Evolutionary conservation across 2,329 filamentous ascomycete species (phyloP).

Genomic region (Capronia coronata): DNA sequence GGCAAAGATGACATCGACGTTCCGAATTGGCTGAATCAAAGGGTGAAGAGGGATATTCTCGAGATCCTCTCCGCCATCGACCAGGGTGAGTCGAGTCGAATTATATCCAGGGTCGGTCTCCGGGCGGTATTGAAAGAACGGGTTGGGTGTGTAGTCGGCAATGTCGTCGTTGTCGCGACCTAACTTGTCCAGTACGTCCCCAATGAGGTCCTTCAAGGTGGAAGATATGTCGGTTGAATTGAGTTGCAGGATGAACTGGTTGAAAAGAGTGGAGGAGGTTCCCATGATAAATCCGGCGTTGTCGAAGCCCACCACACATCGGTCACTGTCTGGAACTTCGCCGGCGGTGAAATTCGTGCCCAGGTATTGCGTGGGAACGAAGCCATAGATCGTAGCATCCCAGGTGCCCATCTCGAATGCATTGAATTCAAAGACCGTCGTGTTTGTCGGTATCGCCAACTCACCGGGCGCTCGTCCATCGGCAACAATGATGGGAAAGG

Average conservation of each 20-base stretch:
- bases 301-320: slow-evolving; percentile 73
- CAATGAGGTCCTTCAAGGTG: slow-evolving; percentile 42
- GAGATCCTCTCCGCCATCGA: slow-evolving; percentile 70
- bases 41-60: slow-evolving; percentile 77
- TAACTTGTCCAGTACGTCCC: slow-evolving; percentile 48
- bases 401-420: slow-evolving; percentile 72
- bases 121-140: slow-evolving; percentile 62
- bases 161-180: slow-evolving; percentile 62
- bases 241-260: slow-evolving; percentile 63
- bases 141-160: slow-evolving; percentile 67
- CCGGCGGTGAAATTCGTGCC: slow-evolving; percentile 67
- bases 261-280: slow-evolving; percentile 79
- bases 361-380: slow-evolving; percentile 63
- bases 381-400: slow-evolving; percentile 65
- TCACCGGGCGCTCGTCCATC: slow-evolving; percentile 61
- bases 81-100: slow-evolving; percentile 56
- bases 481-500: slow-evolving; percentile 67
- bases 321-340: slow-evolving; percentile 47
- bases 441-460: slow-evolving; percentile 58
- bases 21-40: slow-evolving; percentile 64
- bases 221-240: slow-evolving; percentile 49
- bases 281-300: slow-evolving; percentile 79
- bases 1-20: slow-evolving; percentile 74
- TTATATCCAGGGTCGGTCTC: slow-evolving; percentile 53
- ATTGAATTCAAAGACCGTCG: slow-evolving; percentile 71